Evolutionary conservation across 2,329 filamentous ascomycete species (phyloP).

Genomic region (Claviceps sp.): DNA sequence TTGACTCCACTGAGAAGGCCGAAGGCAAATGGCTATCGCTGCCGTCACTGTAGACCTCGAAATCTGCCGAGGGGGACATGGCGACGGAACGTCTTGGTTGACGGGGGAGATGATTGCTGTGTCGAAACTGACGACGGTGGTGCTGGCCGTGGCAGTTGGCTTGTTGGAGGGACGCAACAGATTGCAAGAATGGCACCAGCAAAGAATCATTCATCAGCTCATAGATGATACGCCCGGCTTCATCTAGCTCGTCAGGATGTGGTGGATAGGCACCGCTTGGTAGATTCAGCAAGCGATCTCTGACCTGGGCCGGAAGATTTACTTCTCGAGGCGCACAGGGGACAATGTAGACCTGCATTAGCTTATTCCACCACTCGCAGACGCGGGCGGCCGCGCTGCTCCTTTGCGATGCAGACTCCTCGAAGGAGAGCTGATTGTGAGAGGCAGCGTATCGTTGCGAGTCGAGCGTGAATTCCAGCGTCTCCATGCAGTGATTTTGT

Average conservation of each 20-base stretch:
- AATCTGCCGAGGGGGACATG: slow-evolving; percentile 32
- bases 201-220: slow-evolving; percentile 98
- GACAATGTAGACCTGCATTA: slow-evolving; percentile 81
- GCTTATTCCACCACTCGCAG: slow-evolving; percentile 69
- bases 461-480: slow-evolving; percentile 91
- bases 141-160: slow-evolving; percentile 19
- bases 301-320: slow-evolving; percentile 76
- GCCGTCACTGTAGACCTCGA: slow-evolving; percentile 48
- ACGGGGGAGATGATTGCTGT: not conserved
- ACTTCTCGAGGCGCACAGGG: slow-evolving; percentile 78
- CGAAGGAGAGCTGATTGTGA: slow-evolving; percentile 29
- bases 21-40: slow-evolving; percentile 46
- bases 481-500: slow-evolving; percentile 93
- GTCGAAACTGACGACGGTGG: slow-evolving; percentile 15
- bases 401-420: slow-evolving; percentile 24
- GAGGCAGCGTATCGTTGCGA: slow-evolving; percentile 67
- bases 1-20: slow-evolving; percentile 36
- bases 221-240: slow-evolving; percentile 77
- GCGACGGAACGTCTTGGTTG: slow-evolving; percentile 20
- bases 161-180: slow-evolving; percentile 27
- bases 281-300: slow-evolving; percentile 60
- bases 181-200: slow-evolving; percentile 79
- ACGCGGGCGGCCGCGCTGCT: slow-evolving; percentile 45
- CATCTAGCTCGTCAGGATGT: slow-evolving; percentile 60
- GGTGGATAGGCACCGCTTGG: slow-evolving; percentile 47